Percentiles rank a stretch among this genome's conserved stretches.
Conservation (phyloP, 148 eudicot species). For the Camellia granthamiana region DNA sequence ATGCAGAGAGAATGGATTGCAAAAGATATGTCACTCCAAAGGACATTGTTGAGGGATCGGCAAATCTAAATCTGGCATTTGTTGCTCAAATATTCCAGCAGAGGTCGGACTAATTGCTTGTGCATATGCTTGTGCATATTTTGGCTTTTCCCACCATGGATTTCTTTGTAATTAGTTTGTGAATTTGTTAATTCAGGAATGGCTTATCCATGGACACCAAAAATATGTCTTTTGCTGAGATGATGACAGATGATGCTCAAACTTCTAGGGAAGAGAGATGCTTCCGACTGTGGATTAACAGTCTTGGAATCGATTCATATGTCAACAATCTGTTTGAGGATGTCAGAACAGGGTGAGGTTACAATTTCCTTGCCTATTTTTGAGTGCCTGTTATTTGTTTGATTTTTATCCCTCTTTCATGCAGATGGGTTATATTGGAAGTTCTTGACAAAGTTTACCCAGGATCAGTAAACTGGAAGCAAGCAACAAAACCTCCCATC, state of each 20-base stretch:
- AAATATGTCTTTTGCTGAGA: slow-evolving; percentile 65
- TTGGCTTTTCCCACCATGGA: background rate
- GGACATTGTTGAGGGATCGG: slow-evolving; percentile 79
- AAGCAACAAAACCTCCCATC: slow-evolving; percentile 73
- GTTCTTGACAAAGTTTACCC: slow-evolving; percentile 73
- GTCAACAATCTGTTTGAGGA: slow-evolving; percentile 88
- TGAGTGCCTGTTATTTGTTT: slow-evolving; percentile 6
- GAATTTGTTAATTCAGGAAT: slow-evolving; percentile 51
- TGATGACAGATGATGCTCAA: slow-evolving; percentile 67
- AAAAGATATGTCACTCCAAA: slow-evolving; percentile 65
- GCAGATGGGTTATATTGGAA: slow-evolving; percentile 78
- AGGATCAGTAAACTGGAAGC: slow-evolving; percentile 81
- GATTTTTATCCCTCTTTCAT: slow-evolving; percentile 11
- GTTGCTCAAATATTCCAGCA: slow-evolving; percentile 89
- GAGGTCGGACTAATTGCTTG: slow-evolving; percentile 30
- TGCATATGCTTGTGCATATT: background rate
- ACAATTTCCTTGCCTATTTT: background rate
- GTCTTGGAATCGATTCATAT: slow-evolving; percentile 72
- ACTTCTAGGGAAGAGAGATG: slow-evolving; percentile 91
- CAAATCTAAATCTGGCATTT: slow-evolving; percentile 78
- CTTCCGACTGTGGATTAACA: slow-evolving; percentile 89
- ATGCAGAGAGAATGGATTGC: slow-evolving; percentile 81
- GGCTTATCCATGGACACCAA: slow-evolving; percentile 59
- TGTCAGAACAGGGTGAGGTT: slow-evolving; percentile 66
- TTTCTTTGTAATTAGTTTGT: background rate